Evolutionary conservation across 495 filamentous ascomycete species (phyloP), one percentile per base, ranked within the genome.

Genomic region (Sordaria brevicollis): DNA sequence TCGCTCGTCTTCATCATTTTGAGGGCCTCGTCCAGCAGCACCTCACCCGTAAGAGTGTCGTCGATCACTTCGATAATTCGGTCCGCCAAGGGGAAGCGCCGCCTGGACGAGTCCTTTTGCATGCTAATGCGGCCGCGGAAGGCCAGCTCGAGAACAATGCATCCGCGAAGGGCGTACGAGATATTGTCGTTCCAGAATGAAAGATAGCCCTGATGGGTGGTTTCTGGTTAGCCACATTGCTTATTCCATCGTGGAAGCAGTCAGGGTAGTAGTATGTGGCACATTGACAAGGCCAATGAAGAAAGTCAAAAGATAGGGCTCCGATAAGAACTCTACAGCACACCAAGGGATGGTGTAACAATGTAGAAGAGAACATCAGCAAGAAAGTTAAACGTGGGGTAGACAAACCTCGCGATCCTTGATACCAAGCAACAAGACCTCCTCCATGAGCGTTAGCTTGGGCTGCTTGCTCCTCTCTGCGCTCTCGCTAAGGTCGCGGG

Each of bases 161-260:
- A 99, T 74, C 95, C 95, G 77, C 95, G 90, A 71, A 99, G 84
- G 70, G 95, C 95, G 80, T 99, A 99, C 35, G 93, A 97, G 70
- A 99, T 99, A 81, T 99, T 98, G 81, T 99, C 95, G 79, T 99
- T 99, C 95, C 95, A 99, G 82, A 98, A 98, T 8, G 96, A 98
- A 71, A 98, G 89, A 80, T 98, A 97, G 72, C 95, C 95, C 92
- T 97, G 75, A 72, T 57, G 49, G 70, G 13, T 62, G 68, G 57
- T 69, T 5, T 75, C 43, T 75, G 25, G 49, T 57, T 57, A 57
- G 49, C 49, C 49, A 15, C 31, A 25, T 57, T 29, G 25, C 29
- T 21, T 54, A 57, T 31, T 8, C 49, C 13, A 39, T 19, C 25
- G n/a, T 1, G 15, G 54, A 43, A 41, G 5, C 13, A n/a, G 15